Evolutionary conservation across 2,329 filamentous ascomycete species (phyloP), one percentile per base, ranked within the genome.

Genomic region (Lasiodiplodia gonubiensis): DNA sequence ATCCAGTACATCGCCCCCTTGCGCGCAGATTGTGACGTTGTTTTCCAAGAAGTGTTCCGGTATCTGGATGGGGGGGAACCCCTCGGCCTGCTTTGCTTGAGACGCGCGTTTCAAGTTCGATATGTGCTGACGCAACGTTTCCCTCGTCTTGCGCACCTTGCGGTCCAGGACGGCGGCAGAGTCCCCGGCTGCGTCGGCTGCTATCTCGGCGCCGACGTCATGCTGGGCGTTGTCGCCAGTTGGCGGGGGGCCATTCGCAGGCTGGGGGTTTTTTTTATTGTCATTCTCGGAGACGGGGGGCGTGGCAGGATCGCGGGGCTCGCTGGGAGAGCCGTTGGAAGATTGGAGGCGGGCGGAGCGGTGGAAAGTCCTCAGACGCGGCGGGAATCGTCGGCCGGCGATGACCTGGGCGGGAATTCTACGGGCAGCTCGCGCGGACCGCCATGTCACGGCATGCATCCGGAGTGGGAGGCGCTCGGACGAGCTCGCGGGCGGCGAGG

Each of bases 31-130:
- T 55, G 75, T 74, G 33, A 91, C 82, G 66, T 85, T 85, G 23
- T 80, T 75, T 48, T 84, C 77, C 64, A 87, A 76, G 69, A 91
- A 91, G 76, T 82, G 85, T 67, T 81, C 76, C 0, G 89, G 88
- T 16, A 91, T 78, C 60, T 83, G 80, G 4, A 82, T 75, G 23
- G 80, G 79, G 54, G 78, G 77, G 16, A 79, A 70, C 16, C 75
- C 77, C 39, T 76, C 71, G 0, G 73, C 69, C 59, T 77, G 76
- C 61, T 76, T 77, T 35, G 72, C 71, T 39, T 76, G 69, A 64
- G 77, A 74, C 27, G 77, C 72, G 12, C 77, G 75, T 35, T 75
- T 73, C 68, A 78, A 69, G 51, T 76, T 76, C 18, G 76, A 75
- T 27, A 75, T 72, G 60, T 79, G 78, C 51, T 75, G 69, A 33